Evolutionary conservation across 257 asterid genomes (phyloP).

Genomic region (Cruciata laevipes): DNA sequence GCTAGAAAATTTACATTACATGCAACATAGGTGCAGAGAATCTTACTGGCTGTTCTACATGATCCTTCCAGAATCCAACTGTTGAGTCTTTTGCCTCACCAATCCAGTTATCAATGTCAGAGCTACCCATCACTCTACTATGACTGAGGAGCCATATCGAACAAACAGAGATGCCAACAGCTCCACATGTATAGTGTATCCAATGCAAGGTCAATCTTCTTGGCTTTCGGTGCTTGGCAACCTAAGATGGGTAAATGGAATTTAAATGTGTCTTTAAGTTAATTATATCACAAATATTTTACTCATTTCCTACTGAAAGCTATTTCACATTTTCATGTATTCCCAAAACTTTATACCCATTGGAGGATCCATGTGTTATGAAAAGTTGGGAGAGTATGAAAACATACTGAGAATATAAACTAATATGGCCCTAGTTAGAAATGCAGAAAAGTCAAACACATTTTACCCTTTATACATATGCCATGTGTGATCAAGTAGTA

Average conservation of each 20-base stretch:
- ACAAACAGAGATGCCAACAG: conserved; percentile 61
- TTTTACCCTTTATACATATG: neutral
- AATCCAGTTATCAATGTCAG: conserved; percentile 95
- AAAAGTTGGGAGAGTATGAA: neutral
- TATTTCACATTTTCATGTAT: neutral
- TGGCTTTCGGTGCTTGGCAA: conserved; percentile 75
- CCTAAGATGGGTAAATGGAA: conserved; percentile 42
- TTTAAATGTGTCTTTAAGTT: neutral
- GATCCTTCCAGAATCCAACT: conserved; percentile 80
- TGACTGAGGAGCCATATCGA: conserved; percentile 98
- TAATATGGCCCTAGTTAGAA: neutral
- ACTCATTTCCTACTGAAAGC: neutral
- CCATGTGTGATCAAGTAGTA: neutral
- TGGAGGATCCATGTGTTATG: neutral
- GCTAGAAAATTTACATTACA: no score
- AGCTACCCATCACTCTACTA: conserved; percentile 89
- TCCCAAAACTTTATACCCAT: conserved; percentile 1
- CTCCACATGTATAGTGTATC: conserved; percentile 84
- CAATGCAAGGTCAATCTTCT: conserved; percentile 67
- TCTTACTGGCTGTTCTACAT: conserved; percentile 97
- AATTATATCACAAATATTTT: neutral
- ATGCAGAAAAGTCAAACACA: neutral
- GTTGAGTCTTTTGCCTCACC: conserved; percentile 82
- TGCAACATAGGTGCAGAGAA: conserved; percentile 5
- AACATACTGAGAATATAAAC: neutral